Base-by-base conservation (phyloP, 1,284 basidiomycete species). In the Afroboletus lepidellus region DNA sequence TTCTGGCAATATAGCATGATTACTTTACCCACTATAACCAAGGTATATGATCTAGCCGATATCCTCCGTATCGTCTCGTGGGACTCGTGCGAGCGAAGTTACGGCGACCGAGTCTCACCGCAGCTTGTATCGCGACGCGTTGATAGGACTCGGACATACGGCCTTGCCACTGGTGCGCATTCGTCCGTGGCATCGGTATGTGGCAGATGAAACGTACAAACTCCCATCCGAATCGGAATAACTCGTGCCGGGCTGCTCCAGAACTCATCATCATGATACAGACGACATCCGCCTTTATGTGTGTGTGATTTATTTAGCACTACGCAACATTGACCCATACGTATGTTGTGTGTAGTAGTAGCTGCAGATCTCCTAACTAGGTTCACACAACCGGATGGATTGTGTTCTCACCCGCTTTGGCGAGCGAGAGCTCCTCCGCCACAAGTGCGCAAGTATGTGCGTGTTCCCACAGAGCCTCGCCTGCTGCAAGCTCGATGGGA, bases 371-470 rank as follows among this genome's bases (percentile, higher is more conserved):
- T 13, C 20, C 18, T n/a, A 36, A n/a, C n/a, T n/a, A 20, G 15
- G n/a, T 18, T 38, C 20, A 39, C 37, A 23, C 24, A 15, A 29
- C 27, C 4, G 13, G 32, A 16, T 18, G 21, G 29, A 20, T 16
- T 29, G 18, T 23, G 18, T 36, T 21, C 60, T 51, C 58, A n/a
- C 16, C 25, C 27, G 54, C 44, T 67, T 78, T 76, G 46, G 71
- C 73, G 25, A 89, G 69, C 63, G 81, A 76, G 46, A 77, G 77
- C 72, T 95, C 92, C 23, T 86, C 60, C 54, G 74, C 70, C 54
- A 92, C 73, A 24, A 91, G 75, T 38, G 79, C 84, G 55, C 80
- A 77, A 27, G 86, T 85, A 61, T 89, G 81, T 8, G 82, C 75
- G 60, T 90, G 85, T 44, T 78, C 78, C 81, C 87, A 87, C 51